These are phyloP conservation scores for Pleurostoma richardsiae DNA, from an alignment of 2,329 filamentous ascomycete species.

Conservation along the genomic window DNA sequence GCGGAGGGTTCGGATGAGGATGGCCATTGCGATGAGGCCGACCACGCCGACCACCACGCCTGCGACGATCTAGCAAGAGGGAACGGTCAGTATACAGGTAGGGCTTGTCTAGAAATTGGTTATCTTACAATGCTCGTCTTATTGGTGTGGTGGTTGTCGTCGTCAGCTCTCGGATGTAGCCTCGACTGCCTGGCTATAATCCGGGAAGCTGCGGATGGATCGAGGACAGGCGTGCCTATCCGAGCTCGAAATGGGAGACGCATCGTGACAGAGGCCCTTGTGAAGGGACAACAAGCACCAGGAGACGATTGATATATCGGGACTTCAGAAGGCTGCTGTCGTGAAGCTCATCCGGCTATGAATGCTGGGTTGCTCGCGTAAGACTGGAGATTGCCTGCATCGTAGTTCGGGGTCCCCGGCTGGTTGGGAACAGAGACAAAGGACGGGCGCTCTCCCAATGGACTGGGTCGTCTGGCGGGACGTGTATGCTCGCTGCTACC, in stretches of 20 bases:
- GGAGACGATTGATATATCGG: too few relatives aligned
- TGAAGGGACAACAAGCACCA: too few relatives aligned
- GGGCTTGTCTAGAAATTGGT: too few relatives aligned
- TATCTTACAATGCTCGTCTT: background rate
- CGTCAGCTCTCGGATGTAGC: background rate
- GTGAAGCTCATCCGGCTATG: too few relatives aligned
- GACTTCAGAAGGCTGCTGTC: too few relatives aligned
- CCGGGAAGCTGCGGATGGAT: background rate
- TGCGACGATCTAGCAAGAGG: slow-evolving; percentile 14
- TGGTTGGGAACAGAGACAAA: too few relatives aligned
- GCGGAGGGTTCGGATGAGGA: slow-evolving; percentile 15
- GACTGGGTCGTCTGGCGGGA: too few relatives aligned
- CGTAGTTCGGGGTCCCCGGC: too few relatives aligned
- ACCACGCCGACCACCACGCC: slow-evolving; percentile 15
- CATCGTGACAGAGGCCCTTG: background rate
- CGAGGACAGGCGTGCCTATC: background rate
- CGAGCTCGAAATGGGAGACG: background rate
- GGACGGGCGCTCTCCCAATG: too few relatives aligned
- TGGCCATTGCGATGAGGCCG: slow-evolving; percentile 10
- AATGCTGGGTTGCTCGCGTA: too few relatives aligned
- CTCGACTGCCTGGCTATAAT: background rate
- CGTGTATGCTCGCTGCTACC: too few relatives aligned
- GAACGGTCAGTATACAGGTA: background rate
- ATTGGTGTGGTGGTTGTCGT: background rate
- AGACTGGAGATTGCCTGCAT: too few relatives aligned